These are phyloP conservation scores for Hymenoscyphus occultus DNA, from an alignment of 2,329 filamentous ascomycete species.

Conservation along the genomic window DNA sequence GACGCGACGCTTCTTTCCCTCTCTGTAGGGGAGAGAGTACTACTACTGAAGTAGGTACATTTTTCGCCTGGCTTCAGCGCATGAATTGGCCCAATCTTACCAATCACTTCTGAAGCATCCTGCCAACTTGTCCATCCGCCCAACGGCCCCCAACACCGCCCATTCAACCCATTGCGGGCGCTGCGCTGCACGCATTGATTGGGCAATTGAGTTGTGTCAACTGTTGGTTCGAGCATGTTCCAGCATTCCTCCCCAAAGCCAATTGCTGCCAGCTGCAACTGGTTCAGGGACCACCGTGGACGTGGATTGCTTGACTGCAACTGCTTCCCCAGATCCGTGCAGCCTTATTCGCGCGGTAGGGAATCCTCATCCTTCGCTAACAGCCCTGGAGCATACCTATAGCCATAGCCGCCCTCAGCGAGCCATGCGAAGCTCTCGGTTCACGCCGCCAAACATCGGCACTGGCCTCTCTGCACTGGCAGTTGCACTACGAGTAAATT, in stretches of 20 bases:
- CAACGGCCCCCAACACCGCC: background rate
- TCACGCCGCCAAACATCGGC: background rate
- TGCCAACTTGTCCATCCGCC: background rate
- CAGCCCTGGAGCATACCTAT: background rate
- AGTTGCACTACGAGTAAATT: too few species aligned
- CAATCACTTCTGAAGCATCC: constrained; percentile 10
- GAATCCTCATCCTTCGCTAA: too few species aligned
- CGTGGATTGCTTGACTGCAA: background rate
- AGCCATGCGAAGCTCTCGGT: background rate
- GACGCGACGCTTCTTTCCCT: too few species aligned
- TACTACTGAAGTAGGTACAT: too few species aligned
- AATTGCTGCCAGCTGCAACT: background rate
- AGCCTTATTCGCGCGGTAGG: background rate
- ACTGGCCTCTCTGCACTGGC: background rate
- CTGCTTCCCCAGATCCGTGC: background rate
- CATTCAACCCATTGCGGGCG: background rate
- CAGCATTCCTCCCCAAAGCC: background rate
- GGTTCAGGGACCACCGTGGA: background rate
- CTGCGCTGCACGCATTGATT: constrained; percentile 7
- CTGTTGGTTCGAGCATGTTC: constrained; percentile 8
- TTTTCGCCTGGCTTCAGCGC: background rate
- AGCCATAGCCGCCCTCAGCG: constrained; percentile 2
- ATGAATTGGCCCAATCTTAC: constrained; percentile 14
- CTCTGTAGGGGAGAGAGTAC: too few species aligned
- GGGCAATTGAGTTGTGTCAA: constrained; percentile 8